Conservation (phyloP, 208 protist genomes). For the Angomonas ambiguus region DNA sequence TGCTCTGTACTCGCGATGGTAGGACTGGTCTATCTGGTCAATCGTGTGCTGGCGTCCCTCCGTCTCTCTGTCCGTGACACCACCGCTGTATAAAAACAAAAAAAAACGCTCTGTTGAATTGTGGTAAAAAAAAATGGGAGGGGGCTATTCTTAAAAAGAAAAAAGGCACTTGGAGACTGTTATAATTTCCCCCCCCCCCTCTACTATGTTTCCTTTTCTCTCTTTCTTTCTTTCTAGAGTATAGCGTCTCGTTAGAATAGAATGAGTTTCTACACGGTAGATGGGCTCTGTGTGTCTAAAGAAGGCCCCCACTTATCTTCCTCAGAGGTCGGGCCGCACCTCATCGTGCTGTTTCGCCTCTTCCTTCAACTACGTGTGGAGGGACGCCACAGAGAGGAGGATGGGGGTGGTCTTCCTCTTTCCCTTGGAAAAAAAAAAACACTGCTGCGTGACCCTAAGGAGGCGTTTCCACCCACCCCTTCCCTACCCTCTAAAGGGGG, state of each 20-base stretch:
- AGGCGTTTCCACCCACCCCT: background rate
- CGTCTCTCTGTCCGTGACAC: background rate
- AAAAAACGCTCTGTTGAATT: no score
- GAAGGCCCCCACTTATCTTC: slow-evolving; percentile 1
- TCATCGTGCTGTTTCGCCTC: slow-evolving; percentile 59
- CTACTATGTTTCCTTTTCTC: background rate
- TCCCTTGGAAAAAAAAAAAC: no score
- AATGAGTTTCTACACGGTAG: slow-evolving; percentile 43
- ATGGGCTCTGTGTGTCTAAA: slow-evolving; percentile 26
- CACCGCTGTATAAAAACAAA: no score
- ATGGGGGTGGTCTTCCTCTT: no score
- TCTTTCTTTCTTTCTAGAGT: background rate
- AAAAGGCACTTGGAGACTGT: no score
- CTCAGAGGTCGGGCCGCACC: slow-evolving; percentile 33
- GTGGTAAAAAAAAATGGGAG: no score
- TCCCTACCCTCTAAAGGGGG: background rate
- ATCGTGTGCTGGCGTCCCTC: background rate
- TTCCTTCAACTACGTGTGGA: slow-evolving; percentile 52
- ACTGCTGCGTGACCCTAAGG: no score
- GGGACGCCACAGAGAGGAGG: slow-evolving; percentile 6
- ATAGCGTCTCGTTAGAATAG: slow-evolving; percentile 16
- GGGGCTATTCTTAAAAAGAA: no score
- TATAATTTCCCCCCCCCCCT: background rate
- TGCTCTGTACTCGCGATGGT: background rate
- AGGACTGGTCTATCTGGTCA: background rate